Evolutionary conservation across 73 alveolate species (phyloP).

Genomic region (Urostyla sp.): DNA sequence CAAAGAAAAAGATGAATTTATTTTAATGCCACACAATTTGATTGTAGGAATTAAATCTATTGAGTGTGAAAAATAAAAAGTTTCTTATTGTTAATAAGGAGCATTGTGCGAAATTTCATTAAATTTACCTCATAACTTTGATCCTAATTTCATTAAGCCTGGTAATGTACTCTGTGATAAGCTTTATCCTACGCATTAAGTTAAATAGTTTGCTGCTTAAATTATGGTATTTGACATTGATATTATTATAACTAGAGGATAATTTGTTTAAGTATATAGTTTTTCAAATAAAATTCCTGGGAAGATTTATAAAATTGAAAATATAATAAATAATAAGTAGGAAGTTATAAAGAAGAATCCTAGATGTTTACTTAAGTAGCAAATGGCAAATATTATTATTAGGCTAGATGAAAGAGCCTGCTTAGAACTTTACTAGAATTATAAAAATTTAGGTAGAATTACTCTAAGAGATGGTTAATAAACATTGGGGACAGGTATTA

Average conservation of each 20-base stretch:
- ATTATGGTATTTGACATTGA: conserved; percentile 80
- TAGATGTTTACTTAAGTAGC: conserved; percentile 76
- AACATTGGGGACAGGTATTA: conserved; percentile 87
- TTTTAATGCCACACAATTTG: conserved; percentile 71
- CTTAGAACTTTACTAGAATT: conserved; percentile 75
- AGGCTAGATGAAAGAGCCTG: conserved; percentile 74
- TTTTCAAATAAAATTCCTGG: conserved; percentile 75
- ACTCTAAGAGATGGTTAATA: conserved; percentile 85
- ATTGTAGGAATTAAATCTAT: conserved; percentile 71
- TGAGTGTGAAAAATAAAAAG: conserved; percentile 56
- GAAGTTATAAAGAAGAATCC: conserved; percentile 84
- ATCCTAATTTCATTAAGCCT: conserved; percentile 68
- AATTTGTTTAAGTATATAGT: conserved; percentile 74
- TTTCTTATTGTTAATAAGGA: conserved; percentile 74
- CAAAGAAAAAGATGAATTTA: conserved; percentile 56
- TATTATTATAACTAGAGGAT: conserved; percentile 83
- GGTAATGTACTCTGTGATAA: conserved; percentile 85
- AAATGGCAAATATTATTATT: conserved; percentile 74
- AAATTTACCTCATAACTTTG: conserved; percentile 61
- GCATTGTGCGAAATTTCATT: conserved; percentile 77
- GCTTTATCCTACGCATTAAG: conserved; percentile 75
- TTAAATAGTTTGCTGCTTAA: conserved; percentile 73
- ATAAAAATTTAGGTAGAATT: conserved; percentile 78
- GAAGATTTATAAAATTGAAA: conserved; percentile 69
- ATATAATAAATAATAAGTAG: conserved; percentile 75